Base-by-base conservation (phyloP, 345 rosid genomes). In the Populus simonii region DNA sequence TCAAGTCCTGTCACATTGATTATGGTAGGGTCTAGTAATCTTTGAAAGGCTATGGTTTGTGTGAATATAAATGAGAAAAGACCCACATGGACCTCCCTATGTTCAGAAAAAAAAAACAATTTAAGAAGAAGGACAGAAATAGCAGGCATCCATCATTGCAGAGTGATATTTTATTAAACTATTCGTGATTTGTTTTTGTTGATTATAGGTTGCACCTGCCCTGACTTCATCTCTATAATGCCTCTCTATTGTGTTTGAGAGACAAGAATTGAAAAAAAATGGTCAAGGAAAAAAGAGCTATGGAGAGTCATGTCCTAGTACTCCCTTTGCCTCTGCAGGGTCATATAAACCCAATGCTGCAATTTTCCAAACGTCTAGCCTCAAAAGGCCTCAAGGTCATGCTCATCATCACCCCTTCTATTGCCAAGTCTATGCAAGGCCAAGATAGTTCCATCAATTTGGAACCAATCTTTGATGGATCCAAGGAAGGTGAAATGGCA, bases 271-370 rank as follows among this genome's bases (percentile, higher is more conserved):
- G 59, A 53, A 53, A 7, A 33, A 53, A 20, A 53, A 53, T 71
- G 68, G 59, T 4, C 23, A 59, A 18, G 57, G 53, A 38, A 1
- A 16, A 17, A 61, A 61, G 68, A 41, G 36, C 23, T 3, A 8
- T 13, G 16, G 35, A 35, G 61, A 39, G 65, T 7, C 82, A 80
- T 27, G 76, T 80, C 17, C 53, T 80, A 12, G 79, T 75, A 1
- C 16, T 84, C 38, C 75, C 86, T 1, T 70, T 74, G 51, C 81
- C 79, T 2, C n/a, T n/a, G 6, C 84, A 80, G 39, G 86, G 86
- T 25, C 86, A 83, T 61, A 70, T 83, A 20, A 84, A 80, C 81
- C 86, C 86, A 3, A 78, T 84, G 76, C 72, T 84, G 71, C 84
- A 80, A 45, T 80, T 84, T 71, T 70, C 81, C 22, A 78, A 84